A percentile compares a stretch with the other conserved stretches of the same genome.
phyloP scores from a whole-genome alignment of 345 rosid species.

The Gossypium thurberi region DNA sequence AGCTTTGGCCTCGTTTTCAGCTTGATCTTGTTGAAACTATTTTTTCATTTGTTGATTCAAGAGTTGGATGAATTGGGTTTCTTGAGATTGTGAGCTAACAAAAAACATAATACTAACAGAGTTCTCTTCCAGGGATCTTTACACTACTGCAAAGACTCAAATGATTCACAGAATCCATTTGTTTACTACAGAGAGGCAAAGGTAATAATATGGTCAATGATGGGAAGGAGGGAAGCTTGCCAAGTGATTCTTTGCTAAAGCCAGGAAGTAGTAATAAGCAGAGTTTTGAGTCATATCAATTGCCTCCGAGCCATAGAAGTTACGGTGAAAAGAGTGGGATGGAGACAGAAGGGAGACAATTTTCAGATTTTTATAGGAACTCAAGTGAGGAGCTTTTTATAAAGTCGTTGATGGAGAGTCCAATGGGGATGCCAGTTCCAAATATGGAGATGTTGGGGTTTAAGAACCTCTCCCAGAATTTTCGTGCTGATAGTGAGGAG shows the following conservation, averaged over 20 bases:
- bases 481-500: conserved; percentile 63
- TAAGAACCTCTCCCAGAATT: conserved; percentile 42
- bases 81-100: background rate
- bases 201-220: conserved; percentile 22
- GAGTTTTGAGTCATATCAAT: conserved; percentile 10
- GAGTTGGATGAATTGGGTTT: background rate
- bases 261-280: conserved; percentile 13
- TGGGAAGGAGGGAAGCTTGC: conserved; percentile 18
- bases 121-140: background rate
- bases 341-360: conserved; percentile 47
- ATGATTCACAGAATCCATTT: background rate
- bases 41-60: background rate
- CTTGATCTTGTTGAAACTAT: background rate
- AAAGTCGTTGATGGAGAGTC: conserved; percentile 55
- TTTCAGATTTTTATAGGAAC: conserved; percentile 44
- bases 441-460: conserved; percentile 60
- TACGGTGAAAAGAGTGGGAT: conserved; percentile 24
- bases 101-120: too few species aligned
- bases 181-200: background rate
- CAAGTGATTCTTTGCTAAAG: conserved; percentile 7
- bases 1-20: background rate
- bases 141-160: background rate
- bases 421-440: conserved; percentile 44
- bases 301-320: conserved; percentile 15
- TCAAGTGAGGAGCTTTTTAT: conserved; percentile 63